Evolutionary conservation across 306 rosid species (phyloP).

Genomic region (Gillenia trifoliata): DNA sequence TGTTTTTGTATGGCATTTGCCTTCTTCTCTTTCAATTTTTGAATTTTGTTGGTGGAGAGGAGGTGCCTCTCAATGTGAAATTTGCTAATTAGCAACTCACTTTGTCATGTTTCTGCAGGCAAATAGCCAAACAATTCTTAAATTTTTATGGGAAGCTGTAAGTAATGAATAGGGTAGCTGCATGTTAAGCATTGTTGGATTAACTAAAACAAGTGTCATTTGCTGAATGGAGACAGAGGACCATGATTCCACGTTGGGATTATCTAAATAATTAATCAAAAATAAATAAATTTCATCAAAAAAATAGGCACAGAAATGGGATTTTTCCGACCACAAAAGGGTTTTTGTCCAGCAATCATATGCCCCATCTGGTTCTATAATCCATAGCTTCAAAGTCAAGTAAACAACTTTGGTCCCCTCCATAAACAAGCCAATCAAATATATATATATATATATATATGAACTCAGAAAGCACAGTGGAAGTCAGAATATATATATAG

Average conservation of each 20-base stretch:
- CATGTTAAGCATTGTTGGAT: not conserved
- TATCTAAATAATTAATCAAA: not conserved
- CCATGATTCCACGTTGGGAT: conserved; percentile 13
- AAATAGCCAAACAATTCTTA: not conserved
- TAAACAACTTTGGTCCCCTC: conserved; percentile 38
- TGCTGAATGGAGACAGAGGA: not conserved
- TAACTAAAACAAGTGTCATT: not conserved
- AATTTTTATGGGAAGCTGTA: not conserved
- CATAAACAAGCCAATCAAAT: conserved; percentile 19
- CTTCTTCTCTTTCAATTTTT: not conserved
- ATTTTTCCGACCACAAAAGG: not conserved
- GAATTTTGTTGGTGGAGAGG: not conserved
- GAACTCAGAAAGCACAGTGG: not conserved
- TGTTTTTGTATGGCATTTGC: not conserved
- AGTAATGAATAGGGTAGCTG: not conserved
- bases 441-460: not conserved
- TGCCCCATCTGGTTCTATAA: not conserved
- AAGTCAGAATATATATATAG: not conserved
- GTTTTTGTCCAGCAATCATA: conserved; percentile 12
- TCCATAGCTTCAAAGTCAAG: conserved; percentile 24
- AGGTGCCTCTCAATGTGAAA: too few species aligned
- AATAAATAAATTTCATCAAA: not conserved
- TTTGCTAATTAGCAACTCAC: too few species aligned
- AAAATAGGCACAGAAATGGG: not conserved
- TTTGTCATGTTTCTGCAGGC: too few species aligned